phyloP scores from a whole-genome alignment of 768 basidiomycete genomes.

The Amanita pseudoporphyria region DNA sequence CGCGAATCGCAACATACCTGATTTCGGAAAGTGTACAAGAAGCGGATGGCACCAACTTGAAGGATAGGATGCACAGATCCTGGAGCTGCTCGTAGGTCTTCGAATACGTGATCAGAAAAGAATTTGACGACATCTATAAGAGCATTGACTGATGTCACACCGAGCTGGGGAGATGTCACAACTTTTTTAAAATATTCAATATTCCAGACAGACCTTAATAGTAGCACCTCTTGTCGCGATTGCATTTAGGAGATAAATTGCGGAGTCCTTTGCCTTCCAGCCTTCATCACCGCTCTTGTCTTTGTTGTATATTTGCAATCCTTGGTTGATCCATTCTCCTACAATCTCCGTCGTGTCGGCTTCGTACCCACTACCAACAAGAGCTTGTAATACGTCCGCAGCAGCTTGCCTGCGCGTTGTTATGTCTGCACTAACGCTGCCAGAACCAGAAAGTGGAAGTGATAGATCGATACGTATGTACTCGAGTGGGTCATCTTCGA shows the following conservation, averaged over 20 bases:
- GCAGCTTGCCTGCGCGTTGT: conserved; percentile 89
- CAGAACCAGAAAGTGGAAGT: conserved; percentile 41
- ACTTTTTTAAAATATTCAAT: conserved; percentile 1
- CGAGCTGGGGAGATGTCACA: conserved; percentile 42
- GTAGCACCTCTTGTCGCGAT: conserved; percentile 88
- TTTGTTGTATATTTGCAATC: conserved; percentile 57
- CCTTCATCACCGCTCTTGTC: conserved; percentile 38
- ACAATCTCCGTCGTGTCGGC: conserved; percentile 82
- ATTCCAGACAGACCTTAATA: conserved; percentile 45
- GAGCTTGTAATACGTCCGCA: conserved; percentile 88
- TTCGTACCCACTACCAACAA: conserved; percentile 77
- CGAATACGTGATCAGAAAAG: conserved; percentile 86
- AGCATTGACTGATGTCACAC: conserved; percentile 88
- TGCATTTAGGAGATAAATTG: conserved; percentile 89
- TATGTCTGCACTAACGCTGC: conserved; percentile 33
- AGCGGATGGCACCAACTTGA: conserved; percentile 94
- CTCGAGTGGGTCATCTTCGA: conserved; percentile 95
- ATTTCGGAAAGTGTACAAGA: conserved; percentile 91
- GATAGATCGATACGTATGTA: conserved; percentile 85
- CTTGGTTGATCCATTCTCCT: conserved; percentile 71
- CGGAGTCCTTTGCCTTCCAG: conserved; percentile 92
- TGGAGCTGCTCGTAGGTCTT: conserved; percentile 66
- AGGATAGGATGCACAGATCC: conserved; percentile 79
- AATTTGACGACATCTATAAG: conserved; percentile 92
- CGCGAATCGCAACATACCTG: conserved; percentile 43